A percentile compares a stretch with the other conserved stretches of the same genome.
Conservation (phyloP, 495 filamentous ascomycete species). For the Bryoglossum gracile region DNA sequence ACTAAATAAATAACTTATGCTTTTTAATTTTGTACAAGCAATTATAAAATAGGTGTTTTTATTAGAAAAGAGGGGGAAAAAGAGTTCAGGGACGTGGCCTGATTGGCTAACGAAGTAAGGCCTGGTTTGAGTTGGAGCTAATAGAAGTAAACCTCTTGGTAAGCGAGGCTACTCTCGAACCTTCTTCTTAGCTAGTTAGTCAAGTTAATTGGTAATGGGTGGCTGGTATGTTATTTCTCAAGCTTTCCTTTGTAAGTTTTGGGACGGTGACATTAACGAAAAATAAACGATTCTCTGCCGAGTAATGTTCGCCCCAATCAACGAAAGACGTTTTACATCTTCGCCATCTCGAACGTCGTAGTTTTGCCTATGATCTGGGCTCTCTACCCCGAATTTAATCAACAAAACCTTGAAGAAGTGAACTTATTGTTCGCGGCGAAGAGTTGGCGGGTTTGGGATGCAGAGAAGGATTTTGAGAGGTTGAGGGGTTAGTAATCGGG, state of each 20-base stretch:
- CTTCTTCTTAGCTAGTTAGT: too few species aligned
- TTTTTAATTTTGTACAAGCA: too few species aligned
- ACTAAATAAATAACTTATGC: too few species aligned
- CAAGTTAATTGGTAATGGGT: constrained; percentile 70
- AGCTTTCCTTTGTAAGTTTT: not conserved
- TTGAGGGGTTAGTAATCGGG: constrained; percentile 34
- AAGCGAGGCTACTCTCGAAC: too few species aligned
- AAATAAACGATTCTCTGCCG: constrained; percentile 51
- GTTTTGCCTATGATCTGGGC: constrained; percentile 61
- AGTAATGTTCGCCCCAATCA: constrained; percentile 53
- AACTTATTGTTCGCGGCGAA: constrained; percentile 56
- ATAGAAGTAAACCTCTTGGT: too few species aligned
- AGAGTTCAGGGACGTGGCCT: too few species aligned
- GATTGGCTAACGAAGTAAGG: too few species aligned
- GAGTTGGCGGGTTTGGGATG: constrained; percentile 57
- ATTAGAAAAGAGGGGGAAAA: too few species aligned
- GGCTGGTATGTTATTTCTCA: constrained; percentile 31
- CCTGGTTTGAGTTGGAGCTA: too few species aligned
- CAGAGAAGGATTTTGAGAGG: constrained; percentile 55
- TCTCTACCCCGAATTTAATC: constrained; percentile 61
- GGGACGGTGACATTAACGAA: not conserved
- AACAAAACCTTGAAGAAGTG: constrained; percentile 64
- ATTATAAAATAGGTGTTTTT: too few species aligned
- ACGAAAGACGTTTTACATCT: constrained; percentile 63
- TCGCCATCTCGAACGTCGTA: constrained; percentile 54